Percentiles rank a stretch among this genome's conserved stretches.
Evolutionary conservation across 805 yeast species (phyloP).

Genomic region (Yamadazyma tumulicola): DNA sequence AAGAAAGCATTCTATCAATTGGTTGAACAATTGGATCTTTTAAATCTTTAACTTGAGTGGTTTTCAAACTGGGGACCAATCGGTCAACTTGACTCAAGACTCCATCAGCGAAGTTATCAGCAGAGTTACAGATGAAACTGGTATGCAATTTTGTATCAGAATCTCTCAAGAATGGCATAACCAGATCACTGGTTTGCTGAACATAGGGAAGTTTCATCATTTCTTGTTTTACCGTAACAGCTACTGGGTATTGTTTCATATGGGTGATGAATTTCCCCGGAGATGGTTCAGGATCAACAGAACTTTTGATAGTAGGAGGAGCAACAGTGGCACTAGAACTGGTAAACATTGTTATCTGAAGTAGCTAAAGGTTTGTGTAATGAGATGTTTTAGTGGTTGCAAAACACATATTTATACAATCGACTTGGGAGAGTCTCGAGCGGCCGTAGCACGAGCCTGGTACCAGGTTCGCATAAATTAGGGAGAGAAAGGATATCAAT

Average conservation of each 20-base stretch:
- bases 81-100: constrained; percentile 57
- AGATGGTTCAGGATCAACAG: neutral
- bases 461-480: too few relatives aligned
- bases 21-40: constrained; percentile 53
- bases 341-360: neutral
- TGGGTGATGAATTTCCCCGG: constrained; percentile 9
- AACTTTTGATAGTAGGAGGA: neutral
- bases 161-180: constrained; percentile 5
- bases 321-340: neutral
- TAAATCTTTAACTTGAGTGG: constrained; percentile 47
- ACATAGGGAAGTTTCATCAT: constrained; percentile 7
- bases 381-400: neutral
- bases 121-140: constrained; percentile 44
- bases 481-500: too few relatives aligned
- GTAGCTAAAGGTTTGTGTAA: neutral
- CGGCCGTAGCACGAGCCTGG: too few relatives aligned
- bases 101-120: constrained; percentile 49
- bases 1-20: constrained; percentile 30
- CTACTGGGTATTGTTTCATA: constrained; percentile 13
- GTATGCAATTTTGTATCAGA: constrained; percentile 3
- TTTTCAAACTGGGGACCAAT: constrained; percentile 55
- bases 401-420: constrained; percentile 1
- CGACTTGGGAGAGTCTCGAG: too few relatives aligned
- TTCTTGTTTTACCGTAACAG: constrained; percentile 7
- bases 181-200: constrained; percentile 1